These are phyloP conservation scores for Toxicodendron radicans DNA, from an alignment of 345 rosid species.

Conservation along the genomic window DNA sequence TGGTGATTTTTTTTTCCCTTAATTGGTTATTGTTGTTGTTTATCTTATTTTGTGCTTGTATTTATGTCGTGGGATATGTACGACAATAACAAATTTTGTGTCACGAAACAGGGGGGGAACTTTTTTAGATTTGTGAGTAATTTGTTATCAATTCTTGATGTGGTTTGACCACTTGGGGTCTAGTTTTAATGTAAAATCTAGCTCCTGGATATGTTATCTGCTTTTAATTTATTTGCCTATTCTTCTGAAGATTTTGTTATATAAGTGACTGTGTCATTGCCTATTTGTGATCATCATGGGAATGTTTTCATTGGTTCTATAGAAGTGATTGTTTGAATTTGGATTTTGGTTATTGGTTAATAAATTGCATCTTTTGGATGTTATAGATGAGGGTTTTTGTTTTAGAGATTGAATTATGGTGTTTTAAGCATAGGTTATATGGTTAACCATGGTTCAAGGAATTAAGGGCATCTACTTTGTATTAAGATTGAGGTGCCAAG, in stretches of 20 bases:
- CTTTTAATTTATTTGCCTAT: background rate
- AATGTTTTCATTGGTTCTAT: background rate
- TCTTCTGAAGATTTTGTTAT: background rate
- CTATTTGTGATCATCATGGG: background rate
- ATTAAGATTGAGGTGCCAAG: background rate
- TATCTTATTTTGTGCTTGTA: slow-evolving; percentile 12
- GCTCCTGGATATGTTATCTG: slow-evolving; percentile 16
- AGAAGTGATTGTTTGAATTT: background rate
- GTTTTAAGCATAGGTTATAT: background rate
- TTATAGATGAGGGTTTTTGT: background rate
- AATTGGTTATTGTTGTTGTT: background rate
- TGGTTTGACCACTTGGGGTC: slow-evolving; percentile 9
- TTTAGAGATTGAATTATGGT: background rate
- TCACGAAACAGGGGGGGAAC: background rate
- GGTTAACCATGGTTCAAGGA: background rate
- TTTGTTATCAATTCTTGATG: slow-evolving; percentile 19
- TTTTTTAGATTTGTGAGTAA: slow-evolving; percentile 13
- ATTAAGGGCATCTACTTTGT: no score
- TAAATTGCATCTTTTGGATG: no score
- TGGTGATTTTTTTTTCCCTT: slow-evolving; percentile 40
- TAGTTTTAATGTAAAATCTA: slow-evolving; percentile 17
- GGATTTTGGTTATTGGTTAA: no score
- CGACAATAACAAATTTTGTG: slow-evolving; percentile 12
- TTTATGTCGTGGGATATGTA: slow-evolving; percentile 9
- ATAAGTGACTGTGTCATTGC: background rate